phyloP scores from a whole-genome alignment of 208 protist species.

The Leptomonas pyrrhocoris region DNA sequence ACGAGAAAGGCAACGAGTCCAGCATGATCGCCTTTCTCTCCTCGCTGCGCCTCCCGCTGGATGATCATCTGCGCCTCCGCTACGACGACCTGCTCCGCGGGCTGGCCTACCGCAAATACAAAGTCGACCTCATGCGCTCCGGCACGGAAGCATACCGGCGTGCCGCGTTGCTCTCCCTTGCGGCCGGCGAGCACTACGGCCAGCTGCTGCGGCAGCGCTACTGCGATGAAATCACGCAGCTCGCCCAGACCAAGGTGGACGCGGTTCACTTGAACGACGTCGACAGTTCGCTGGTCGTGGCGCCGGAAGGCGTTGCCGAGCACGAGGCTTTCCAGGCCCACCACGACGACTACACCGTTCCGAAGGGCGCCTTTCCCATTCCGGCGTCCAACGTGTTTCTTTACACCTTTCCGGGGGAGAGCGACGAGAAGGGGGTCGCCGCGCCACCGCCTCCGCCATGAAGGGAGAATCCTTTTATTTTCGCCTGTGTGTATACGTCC shows the following conservation, averaged over 20 bases:
- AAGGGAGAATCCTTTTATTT: too few relatives aligned
- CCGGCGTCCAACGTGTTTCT: conserved; percentile 48
- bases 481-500: too few relatives aligned
- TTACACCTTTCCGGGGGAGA: conserved; percentile 40
- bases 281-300: background rate
- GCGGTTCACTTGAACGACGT: background rate
- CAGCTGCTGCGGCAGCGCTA: conserved; percentile 23
- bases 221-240: conserved; percentile 21
- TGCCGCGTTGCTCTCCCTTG: conserved; percentile 4
- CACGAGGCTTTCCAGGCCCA: conserved; percentile 9
- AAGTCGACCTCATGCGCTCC: background rate
- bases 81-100: conserved; percentile 44
- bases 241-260: conserved; percentile 14
- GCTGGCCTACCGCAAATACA: conserved; percentile 34
- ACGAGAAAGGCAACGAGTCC: conserved; percentile 20
- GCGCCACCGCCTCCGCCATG: background rate
- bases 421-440: background rate
- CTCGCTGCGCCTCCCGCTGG: conserved; percentile 40
- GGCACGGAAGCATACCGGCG: background rate
- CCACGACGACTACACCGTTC: conserved; percentile 22
- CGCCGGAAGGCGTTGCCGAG: conserved; percentile 4
- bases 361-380: conserved; percentile 33
- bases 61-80: conserved; percentile 30
- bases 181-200: conserved; percentile 23
- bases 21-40: conserved; percentile 40